phyloP scores from a whole-genome alignment of 192 early-diverging fungal genomes.

The Entophlyctis luteolus region DNA sequence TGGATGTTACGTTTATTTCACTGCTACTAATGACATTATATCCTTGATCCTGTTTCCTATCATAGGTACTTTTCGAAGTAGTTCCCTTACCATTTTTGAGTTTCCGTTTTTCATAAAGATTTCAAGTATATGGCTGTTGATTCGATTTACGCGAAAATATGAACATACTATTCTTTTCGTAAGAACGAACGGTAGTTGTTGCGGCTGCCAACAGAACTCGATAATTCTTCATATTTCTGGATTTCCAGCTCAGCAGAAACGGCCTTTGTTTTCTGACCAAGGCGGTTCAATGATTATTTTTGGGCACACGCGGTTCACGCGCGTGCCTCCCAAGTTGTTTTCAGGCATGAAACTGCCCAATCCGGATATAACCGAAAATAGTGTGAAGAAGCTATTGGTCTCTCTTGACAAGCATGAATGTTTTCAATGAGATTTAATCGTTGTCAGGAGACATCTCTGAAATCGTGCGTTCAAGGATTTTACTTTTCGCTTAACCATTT shows the following conservation, averaged over 20 bases:
- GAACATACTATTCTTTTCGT: not conserved
- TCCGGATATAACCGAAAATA: slow-evolving; percentile 58
- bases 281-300: no score
- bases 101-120: slow-evolving; percentile 65
- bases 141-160: no score
- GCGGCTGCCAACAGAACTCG: slow-evolving; percentile 39
- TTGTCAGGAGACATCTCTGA: slow-evolving; percentile 40
- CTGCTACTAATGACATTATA: slow-evolving; percentile 38
- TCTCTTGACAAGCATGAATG: slow-evolving; percentile 47
- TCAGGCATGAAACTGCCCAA: slow-evolving; percentile 55
- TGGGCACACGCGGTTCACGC: no score
- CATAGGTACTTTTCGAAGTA: slow-evolving; percentile 65
- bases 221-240: slow-evolving; percentile 60
- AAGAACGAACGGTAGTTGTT: slow-evolving; percentile 54
- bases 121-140: slow-evolving; percentile 59
- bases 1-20: slow-evolving; percentile 47
- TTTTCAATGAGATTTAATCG: no score
- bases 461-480: slow-evolving; percentile 51
- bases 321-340: slow-evolving; percentile 62
- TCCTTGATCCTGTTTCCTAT: slow-evolving; percentile 58
- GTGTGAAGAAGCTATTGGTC: slow-evolving; percentile 57
- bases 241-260: slow-evolving; percentile 46
- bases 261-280: slow-evolving; percentile 50
- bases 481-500: slow-evolving; percentile 43
- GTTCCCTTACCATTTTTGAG: slow-evolving; percentile 48